Conservation (phyloP, 306 rosid genomes). For the Fagus crenata region DNA sequence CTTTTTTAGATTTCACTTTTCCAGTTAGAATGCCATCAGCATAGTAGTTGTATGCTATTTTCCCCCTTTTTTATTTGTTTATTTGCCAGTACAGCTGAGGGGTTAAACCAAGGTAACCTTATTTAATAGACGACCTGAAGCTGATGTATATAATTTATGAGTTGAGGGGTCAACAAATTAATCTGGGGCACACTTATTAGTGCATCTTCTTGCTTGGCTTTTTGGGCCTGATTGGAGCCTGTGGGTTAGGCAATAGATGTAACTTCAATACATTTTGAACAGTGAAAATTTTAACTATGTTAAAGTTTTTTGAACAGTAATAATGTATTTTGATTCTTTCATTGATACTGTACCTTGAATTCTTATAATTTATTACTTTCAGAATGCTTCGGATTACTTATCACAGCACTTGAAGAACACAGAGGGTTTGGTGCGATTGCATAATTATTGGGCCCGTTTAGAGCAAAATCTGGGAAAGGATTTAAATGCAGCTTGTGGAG, state of each 20-base stretch:
- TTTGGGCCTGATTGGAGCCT: neutral
- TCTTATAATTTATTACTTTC: conserved; percentile 35
- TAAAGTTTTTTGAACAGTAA: neutral
- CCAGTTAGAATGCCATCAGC: too few species aligned
- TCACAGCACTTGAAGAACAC: conserved; percentile 80
- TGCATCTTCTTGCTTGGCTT: neutral
- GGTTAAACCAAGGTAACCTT: neutral
- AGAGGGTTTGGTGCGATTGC: conserved; percentile 57
- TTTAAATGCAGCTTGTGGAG: conserved; percentile 77
- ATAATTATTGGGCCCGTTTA: conserved; percentile 89
- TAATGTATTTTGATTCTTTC: conserved; percentile 9
- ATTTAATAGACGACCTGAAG: neutral
- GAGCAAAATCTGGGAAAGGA: conserved; percentile 66
- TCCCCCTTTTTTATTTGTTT: neutral
- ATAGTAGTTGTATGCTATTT: neutral
- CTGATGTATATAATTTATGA: neutral
- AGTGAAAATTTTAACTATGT: neutral
- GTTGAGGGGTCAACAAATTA: neutral
- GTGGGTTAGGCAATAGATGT: neutral
- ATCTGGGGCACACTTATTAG: neutral
- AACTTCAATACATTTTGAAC: neutral
- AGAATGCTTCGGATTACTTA: conserved; percentile 81
- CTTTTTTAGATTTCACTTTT: too few species aligned
- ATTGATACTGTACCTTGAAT: conserved; percentile 15
- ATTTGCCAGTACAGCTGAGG: neutral